Conservation (phyloP, 441 rosid genomes). For the Adansonia gregorii region DNA sequence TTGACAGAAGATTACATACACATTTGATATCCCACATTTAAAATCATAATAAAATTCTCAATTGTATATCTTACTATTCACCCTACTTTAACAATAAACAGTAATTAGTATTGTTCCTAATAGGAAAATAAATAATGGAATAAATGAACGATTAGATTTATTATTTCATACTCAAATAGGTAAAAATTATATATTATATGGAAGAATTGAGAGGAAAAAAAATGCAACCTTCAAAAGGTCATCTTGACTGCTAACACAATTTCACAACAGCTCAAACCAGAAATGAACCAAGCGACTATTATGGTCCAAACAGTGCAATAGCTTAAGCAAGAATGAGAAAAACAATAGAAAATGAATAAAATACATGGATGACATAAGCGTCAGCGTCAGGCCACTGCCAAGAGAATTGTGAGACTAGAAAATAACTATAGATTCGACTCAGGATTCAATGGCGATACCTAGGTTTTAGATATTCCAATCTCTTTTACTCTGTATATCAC, state of each 20-base stretch:
- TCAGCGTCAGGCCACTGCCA: neutral
- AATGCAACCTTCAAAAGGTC: constrained; percentile 18
- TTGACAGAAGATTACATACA: neutral
- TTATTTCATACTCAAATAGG: neutral
- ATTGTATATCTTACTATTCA: too few species aligned
- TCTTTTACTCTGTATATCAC: neutral
- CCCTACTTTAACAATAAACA: neutral
- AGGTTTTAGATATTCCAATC: constrained; percentile 1
- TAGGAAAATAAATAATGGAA: neutral
- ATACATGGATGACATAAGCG: neutral
- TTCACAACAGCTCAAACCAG: constrained; percentile 34
- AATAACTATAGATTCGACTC: neutral
- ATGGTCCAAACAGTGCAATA: constrained; percentile 3
- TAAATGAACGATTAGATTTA: neutral
- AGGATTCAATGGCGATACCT: neutral
- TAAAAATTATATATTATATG: constrained; percentile 15
- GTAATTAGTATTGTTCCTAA: neutral
- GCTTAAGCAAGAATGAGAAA: constrained; percentile 6
- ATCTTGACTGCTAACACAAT: constrained; percentile 20
- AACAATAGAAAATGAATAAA: neutral
- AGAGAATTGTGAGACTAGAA: constrained; percentile 11
- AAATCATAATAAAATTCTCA: too few species aligned
- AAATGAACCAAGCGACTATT: neutral
- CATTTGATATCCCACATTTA: neutral
- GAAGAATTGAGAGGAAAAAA: neutral